Evolutionary conservation across 1,284 basidiomycete genomes (phyloP).

Genomic region (Ustilago curta): DNA sequence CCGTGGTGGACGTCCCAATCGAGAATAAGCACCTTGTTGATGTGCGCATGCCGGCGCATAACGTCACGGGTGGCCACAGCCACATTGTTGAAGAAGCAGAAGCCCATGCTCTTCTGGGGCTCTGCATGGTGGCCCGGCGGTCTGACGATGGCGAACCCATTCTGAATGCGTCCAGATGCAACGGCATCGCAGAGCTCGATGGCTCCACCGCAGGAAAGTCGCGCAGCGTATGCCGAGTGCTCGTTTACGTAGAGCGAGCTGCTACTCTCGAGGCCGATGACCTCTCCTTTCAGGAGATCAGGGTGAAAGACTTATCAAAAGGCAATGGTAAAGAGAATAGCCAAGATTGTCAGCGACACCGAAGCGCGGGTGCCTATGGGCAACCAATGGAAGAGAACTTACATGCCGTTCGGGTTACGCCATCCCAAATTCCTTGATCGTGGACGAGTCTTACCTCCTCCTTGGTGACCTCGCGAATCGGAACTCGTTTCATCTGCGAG

Average conservation of each 20-base stretch:
- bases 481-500: conserved; percentile 80
- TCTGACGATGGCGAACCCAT: conserved; percentile 92
- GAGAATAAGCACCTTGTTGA: conserved; percentile 82
- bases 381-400: conserved; percentile 66
- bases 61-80: conserved; percentile 80
- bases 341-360: conserved; percentile 1
- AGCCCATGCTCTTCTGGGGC: conserved; percentile 97
- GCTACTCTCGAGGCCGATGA: conserved; percentile 79
- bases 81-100: conserved; percentile 99
- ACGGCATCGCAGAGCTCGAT: conserved; percentile 91
- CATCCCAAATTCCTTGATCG: conserved; percentile 88
- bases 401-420: conserved; percentile 83
- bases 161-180: conserved; percentile 82
- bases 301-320: conserved; percentile 11
- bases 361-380: not conserved
- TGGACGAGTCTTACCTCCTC: conserved; percentile 90
- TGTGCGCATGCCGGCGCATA: conserved; percentile 75
- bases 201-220: conserved; percentile 91
- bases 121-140: conserved; percentile 99
- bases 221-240: conserved; percentile 84
- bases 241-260: conserved; percentile 89
- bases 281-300: conserved; percentile 72
- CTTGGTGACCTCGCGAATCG: conserved; percentile 79
- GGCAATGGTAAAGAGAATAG: not conserved
- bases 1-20: conserved; percentile 99